Evolutionary conservation across 106 monocot genomes (phyloP).

Genomic region (Amphibolis antarctica): DNA sequence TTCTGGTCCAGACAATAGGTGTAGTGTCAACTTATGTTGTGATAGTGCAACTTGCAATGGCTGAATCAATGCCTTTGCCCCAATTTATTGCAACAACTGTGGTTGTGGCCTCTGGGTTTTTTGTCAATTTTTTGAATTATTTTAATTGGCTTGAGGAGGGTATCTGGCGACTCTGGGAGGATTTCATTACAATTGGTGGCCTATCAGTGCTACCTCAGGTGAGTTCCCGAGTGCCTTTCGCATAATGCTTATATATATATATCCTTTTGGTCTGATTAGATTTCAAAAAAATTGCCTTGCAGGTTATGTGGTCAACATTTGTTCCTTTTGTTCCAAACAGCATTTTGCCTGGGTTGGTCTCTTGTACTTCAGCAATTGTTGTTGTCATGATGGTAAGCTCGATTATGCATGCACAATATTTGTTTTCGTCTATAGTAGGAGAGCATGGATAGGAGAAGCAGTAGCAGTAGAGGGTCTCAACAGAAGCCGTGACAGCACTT

Average conservation of each 20-base stretch:
- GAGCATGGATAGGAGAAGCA: too few relatives aligned
- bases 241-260: background rate
- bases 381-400: conserved; percentile 57
- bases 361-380: conserved; percentile 28
- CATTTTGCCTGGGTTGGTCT: conserved; percentile 60
- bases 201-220: conserved; percentile 92
- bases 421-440: too few relatives aligned
- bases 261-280: background rate
- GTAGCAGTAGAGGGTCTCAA: too few relatives aligned
- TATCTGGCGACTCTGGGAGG: conserved; percentile 78
- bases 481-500: too few relatives aligned
- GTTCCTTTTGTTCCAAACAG: conserved; percentile 80
- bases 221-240: background rate
- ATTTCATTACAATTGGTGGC: conserved; percentile 81
- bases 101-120: conserved; percentile 51
- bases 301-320: conserved; percentile 99
- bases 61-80: conserved; percentile 62
- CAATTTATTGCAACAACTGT: conserved; percentile 49
- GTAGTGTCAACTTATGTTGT: conserved; percentile 86
- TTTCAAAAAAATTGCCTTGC: conserved; percentile 11
- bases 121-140: conserved; percentile 81
- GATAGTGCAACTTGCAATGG: conserved; percentile 68
- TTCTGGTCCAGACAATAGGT: conserved; percentile 72
- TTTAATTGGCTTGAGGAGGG: conserved; percentile 36
- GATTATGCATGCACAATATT: background rate